A percentile compares a stretch with the other conserved stretches of the same genome.
phyloP scores from a whole-genome alignment of 225 moss, liverwort and hornwort genomes.

The Bryum argenteum region DNA sequence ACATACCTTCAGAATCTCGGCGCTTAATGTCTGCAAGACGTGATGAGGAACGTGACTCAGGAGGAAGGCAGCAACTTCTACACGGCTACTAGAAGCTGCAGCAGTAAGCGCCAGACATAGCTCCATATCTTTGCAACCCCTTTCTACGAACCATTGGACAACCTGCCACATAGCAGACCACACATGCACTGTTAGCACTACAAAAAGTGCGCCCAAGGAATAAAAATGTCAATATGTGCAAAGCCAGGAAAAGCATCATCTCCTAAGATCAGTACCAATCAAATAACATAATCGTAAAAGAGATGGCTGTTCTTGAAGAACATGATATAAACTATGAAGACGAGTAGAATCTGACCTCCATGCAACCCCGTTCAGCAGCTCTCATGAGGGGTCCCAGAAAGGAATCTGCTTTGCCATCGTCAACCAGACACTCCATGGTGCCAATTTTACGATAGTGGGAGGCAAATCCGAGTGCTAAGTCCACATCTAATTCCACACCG shows the following conservation, averaged over 20 bases:
- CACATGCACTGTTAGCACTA: slow-evolving; percentile 3
- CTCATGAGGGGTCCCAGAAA: slow-evolving; percentile 96
- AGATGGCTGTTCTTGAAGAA: not conserved
- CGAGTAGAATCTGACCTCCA: slow-evolving; percentile 63
- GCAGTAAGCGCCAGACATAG: slow-evolving; percentile 92
- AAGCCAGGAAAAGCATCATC: not conserved
- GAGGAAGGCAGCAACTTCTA: slow-evolving; percentile 87
- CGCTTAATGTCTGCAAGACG: slow-evolving; percentile 88
- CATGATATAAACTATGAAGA: not conserved
- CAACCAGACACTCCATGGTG: slow-evolving; percentile 94
- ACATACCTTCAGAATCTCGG: slow-evolving; percentile 78
- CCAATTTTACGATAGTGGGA: slow-evolving; percentile 95
- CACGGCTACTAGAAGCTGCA: slow-evolving; percentile 90
- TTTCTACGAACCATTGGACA: slow-evolving; percentile 94
- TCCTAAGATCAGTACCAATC: not conserved
- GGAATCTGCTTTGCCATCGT: slow-evolving; percentile 87
- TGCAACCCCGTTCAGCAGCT: slow-evolving; percentile 93
- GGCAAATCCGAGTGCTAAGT: slow-evolving; percentile 94
- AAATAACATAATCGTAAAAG: not conserved
- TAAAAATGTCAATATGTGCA: not conserved
- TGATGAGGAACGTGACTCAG: slow-evolving; percentile 87
- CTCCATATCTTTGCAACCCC: slow-evolving; percentile 96
- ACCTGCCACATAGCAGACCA: slow-evolving; percentile 43
- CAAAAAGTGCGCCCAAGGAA: slow-evolving; percentile 1
- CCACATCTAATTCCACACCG: slow-evolving; percentile 85